Percentiles rank a stretch among this genome's conserved stretches.
Conservation (phyloP, 441 rosid genomes). For the Pelargonium exstipulatum region DNA sequence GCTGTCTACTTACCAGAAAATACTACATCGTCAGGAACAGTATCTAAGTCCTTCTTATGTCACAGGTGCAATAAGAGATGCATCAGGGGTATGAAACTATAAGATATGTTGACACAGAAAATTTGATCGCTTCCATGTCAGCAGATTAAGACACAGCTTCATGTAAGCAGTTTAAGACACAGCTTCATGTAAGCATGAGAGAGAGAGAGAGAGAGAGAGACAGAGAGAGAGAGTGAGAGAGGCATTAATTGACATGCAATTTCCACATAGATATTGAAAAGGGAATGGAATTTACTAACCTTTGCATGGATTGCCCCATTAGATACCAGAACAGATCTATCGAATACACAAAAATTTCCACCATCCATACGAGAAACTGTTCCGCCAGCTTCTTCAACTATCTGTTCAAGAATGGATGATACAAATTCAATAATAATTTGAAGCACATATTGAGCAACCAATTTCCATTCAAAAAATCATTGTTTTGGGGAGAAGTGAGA, state of each 20-base stretch:
- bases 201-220: no score
- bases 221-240: no score
- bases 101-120: no score
- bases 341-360: constrained; percentile 65
- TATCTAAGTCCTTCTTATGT: not conserved
- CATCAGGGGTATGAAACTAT: not conserved
- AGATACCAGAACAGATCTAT: constrained; percentile 83
- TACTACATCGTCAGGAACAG: not conserved
- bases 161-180: no score
- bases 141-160: no score
- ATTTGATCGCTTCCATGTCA: no score
- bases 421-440: not conserved
- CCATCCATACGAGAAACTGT: constrained; percentile 79
- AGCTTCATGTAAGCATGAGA: not conserved
- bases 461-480: constrained; percentile 11
- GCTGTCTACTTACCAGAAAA: not conserved
- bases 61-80: not conserved
- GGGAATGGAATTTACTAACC: constrained; percentile 31
- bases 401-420: constrained; percentile 34
- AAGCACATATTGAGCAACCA: constrained; percentile 10
- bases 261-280: not conserved
- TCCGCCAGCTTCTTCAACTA: constrained; percentile 94
- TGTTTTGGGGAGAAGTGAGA: not conserved
- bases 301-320: constrained; percentile 68
- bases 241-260: not conserved